phyloP scores from a whole-genome alignment of 768 basidiomycete species.

The Fomitopsis pulvina region DNA sequence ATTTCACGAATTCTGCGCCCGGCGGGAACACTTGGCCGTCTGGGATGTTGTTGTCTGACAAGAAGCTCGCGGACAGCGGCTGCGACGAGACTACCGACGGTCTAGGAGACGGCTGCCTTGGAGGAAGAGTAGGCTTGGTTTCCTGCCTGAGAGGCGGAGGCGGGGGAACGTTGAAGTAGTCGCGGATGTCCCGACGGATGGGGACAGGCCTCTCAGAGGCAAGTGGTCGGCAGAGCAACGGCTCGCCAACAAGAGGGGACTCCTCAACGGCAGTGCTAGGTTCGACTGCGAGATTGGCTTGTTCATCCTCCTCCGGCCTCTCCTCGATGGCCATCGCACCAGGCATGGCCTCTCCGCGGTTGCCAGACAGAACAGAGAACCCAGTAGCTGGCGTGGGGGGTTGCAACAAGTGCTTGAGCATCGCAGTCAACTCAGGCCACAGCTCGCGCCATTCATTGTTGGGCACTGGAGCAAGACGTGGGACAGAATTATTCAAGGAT shows the following conservation, averaged over 20 bases:
- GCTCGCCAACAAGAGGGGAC: slow-evolving; percentile 20
- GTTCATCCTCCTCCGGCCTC: neutral
- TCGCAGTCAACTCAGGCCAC: slow-evolving; percentile 21
- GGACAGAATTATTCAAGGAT: slow-evolving; percentile 12
- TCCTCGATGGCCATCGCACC: slow-evolving; percentile 15
- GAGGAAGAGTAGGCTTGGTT: neutral
- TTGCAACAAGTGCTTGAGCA: slow-evolving; percentile 21
- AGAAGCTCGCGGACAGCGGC: slow-evolving; percentile 45
- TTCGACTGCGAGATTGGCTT: neutral
- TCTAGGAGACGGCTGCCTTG: neutral
- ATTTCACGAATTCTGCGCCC: slow-evolving; percentile 82
- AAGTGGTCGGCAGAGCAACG: slow-evolving; percentile 17
- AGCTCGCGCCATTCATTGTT: slow-evolving; percentile 21
- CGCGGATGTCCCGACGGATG: neutral
- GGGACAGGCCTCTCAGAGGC: slow-evolving; percentile 3
- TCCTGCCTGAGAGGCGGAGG: neutral
- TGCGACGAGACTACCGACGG: slow-evolving; percentile 1
- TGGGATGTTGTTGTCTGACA: slow-evolving; percentile 64
- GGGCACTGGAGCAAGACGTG: slow-evolving; percentile 16
- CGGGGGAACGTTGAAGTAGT: slow-evolving; percentile 3
- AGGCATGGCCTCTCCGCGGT: slow-evolving; percentile 10
- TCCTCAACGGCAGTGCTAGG: slow-evolving; percentile 4
- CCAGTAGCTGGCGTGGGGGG: slow-evolving; percentile 8
- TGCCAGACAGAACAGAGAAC: neutral
- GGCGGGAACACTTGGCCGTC: slow-evolving; percentile 76